Evolutionary conservation across 2,329 filamentous ascomycete species (phyloP).

Genomic region (Paecilomyces variotii): DNA sequence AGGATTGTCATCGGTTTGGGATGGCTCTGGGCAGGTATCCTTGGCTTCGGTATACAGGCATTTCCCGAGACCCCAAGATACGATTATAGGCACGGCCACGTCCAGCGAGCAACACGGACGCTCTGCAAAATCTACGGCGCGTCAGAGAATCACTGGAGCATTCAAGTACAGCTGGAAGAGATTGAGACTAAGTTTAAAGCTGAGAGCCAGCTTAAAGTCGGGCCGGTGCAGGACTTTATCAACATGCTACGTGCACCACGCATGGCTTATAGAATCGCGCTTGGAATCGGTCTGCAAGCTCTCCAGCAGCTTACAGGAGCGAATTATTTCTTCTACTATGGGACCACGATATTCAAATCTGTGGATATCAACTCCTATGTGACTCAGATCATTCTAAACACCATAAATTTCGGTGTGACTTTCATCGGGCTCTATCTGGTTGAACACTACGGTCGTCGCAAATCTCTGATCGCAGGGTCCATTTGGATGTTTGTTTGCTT

Average conservation of each 20-base stretch:
- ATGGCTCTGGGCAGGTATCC: conserved; percentile 49
- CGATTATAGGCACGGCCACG: conserved; percentile 47
- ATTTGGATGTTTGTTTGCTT: conserved; percentile 62
- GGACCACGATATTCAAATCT: conserved; percentile 52
- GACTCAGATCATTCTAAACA: conserved; percentile 59
- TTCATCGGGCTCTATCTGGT: conserved; percentile 63
- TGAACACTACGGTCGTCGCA: conserved; percentile 60
- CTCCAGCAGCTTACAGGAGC: conserved; percentile 43
- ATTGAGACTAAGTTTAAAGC: conserved; percentile 51
- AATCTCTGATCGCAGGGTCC: conserved; percentile 58
- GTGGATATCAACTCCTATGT: conserved; percentile 60
- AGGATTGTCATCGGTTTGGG: conserved; percentile 49
- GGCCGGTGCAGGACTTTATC: conserved; percentile 28
- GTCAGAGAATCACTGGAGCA: conserved; percentile 46
- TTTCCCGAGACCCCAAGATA: conserved; percentile 51
- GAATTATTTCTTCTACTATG: conserved; percentile 46
- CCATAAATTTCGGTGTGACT: conserved; percentile 61
- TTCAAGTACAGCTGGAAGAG: conserved; percentile 48
- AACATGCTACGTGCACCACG: conserved; percentile 40
- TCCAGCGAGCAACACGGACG: conserved; percentile 44
- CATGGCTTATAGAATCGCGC: conserved; percentile 39
- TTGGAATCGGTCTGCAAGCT: conserved; percentile 40
- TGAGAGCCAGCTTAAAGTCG: conserved; percentile 39
- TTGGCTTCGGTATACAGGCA: conserved; percentile 48
- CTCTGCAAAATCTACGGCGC: conserved; percentile 51